Conservation (phyloP, 2,329 filamentous ascomycete genomes). For the Podosphaera xanthii region DNA sequence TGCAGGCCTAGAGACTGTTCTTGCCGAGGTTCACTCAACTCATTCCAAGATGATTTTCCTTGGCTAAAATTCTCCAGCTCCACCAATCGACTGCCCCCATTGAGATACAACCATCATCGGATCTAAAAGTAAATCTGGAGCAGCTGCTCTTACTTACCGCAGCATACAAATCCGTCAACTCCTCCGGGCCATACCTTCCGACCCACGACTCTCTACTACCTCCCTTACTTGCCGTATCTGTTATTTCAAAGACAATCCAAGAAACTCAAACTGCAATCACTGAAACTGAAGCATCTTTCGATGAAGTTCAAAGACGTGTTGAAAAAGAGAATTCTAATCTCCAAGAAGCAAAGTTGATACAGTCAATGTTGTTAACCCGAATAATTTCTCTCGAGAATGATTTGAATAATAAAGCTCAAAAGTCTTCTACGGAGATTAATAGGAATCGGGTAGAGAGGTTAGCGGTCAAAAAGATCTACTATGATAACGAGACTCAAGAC, state of each 20-base stretch:
- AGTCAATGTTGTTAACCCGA: slow-evolving; percentile 29
- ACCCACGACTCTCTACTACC: slow-evolving; percentile 44
- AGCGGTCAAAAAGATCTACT: slow-evolving; percentile 31
- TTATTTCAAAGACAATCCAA: slow-evolving; percentile 37
- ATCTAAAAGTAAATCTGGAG: slow-evolving; percentile 18
- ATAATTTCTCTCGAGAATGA: slow-evolving; percentile 35
- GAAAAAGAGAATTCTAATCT: slow-evolving; percentile 28
- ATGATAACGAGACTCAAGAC: slow-evolving; percentile 35
- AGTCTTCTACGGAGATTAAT: slow-evolving; percentile 36
- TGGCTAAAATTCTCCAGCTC: slow-evolving; percentile 10
- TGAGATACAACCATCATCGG: slow-evolving; percentile 11
- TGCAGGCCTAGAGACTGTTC: slow-evolving; percentile 20
- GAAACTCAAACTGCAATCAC: slow-evolving; percentile 39
- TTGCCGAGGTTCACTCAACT: slow-evolving; percentile 21
- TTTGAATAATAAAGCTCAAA: slow-evolving; percentile 31
- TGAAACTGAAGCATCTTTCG: slow-evolving; percentile 21
- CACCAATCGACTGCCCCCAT: slow-evolving; percentile 10
- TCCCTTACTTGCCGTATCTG: slow-evolving; percentile 46
- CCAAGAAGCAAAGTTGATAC: slow-evolving; percentile 31
- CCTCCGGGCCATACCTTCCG: slow-evolving; percentile 42
- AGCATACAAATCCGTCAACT: slow-evolving; percentile 41
- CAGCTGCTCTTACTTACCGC: slow-evolving; percentile 31
- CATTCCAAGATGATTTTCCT: not conserved
- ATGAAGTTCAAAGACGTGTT: slow-evolving; percentile 23
- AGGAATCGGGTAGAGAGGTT: slow-evolving; percentile 39